A percentile compares a stretch with the other conserved stretches of the same genome.
These are phyloP conservation scores for Pezicula carpinea DNA, from an alignment of 2,329 filamentous ascomycete genomes.

Conservation along the genomic window DNA sequence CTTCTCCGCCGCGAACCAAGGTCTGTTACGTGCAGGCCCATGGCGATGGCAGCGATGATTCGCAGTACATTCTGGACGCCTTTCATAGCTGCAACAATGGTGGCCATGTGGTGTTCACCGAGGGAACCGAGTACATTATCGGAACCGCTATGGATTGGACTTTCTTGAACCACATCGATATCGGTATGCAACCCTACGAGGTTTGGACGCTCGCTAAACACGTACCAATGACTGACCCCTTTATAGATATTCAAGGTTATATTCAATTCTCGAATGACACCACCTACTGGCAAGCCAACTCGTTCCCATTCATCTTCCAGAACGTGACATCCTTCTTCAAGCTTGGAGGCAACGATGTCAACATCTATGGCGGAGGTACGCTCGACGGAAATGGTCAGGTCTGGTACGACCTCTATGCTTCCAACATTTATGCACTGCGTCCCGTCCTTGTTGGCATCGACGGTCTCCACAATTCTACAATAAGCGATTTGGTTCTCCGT, in stretches of 20 bases:
- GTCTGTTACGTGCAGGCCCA: constrained; percentile 24
- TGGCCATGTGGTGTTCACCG: constrained; percentile 51
- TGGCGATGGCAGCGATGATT: constrained; percentile 27
- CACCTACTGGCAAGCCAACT: constrained; percentile 62
- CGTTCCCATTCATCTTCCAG: constrained; percentile 61
- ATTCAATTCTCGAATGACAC: constrained; percentile 63
- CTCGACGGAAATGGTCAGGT: constrained; percentile 61
- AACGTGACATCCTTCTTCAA: constrained; percentile 65
- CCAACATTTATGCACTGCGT: constrained; percentile 50
- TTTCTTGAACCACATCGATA: constrained; percentile 58
- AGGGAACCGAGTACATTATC: constrained; percentile 53
- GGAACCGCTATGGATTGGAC: constrained; percentile 62
- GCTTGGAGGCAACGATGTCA: constrained; percentile 60
- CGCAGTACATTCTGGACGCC: constrained; percentile 45
- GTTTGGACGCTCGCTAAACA: not conserved
- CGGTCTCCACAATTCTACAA: constrained; percentile 50
- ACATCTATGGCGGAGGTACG: constrained; percentile 61
- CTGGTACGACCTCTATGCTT: constrained; percentile 54
- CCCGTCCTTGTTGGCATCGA: constrained; percentile 55
- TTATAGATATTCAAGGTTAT: constrained; percentile 50
- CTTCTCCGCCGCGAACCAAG: constrained; percentile 15
- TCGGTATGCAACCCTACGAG: constrained; percentile 35
- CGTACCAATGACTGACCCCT: not conserved
- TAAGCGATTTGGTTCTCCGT: constrained; percentile 55
- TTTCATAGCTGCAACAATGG: constrained; percentile 56